Evolutionary conservation across 352 stramenopile genomes (phyloP).

Genomic region (Phytophthora tubulina): DNA sequence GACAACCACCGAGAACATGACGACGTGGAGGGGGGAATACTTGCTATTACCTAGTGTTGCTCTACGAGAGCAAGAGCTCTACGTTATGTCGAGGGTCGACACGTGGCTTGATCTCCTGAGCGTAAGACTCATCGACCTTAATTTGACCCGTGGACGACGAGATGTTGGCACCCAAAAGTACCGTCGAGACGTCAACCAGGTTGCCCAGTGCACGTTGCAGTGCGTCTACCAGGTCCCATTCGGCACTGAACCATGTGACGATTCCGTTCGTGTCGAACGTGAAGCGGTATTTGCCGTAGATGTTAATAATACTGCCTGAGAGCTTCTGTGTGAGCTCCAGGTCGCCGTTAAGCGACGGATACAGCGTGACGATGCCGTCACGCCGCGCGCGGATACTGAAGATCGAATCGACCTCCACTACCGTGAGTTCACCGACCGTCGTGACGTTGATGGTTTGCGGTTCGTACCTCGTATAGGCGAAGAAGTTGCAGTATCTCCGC

Average conservation of each 20-base stretch:
- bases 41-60: neutral
- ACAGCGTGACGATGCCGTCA: constrained; percentile 56
- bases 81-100: constrained; percentile 49
- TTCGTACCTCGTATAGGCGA: constrained; percentile 53
- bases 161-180: constrained; percentile 61
- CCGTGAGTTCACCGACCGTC: constrained; percentile 50
- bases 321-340: constrained; percentile 61
- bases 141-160: constrained; percentile 68
- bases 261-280: constrained; percentile 51
- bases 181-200: constrained; percentile 46
- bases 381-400: constrained; percentile 51
- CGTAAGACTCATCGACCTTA: constrained; percentile 15
- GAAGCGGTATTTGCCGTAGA: constrained; percentile 59
- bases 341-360: constrained; percentile 48
- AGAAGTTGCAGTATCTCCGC: constrained; percentile 59
- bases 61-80: constrained; percentile 58
- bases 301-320: constrained; percentile 49
- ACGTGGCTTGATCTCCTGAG: constrained; percentile 7
- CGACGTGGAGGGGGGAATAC: no score
- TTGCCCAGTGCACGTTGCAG: constrained; percentile 53
- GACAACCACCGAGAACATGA: no score
- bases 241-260: constrained; percentile 61
- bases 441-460: constrained; percentile 43
- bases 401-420: constrained; percentile 51
- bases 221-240: constrained; percentile 64